Base-by-base conservation (phyloP, 176 grass and related monocot genomes). In the Hyparrhenia diplandra region DNA sequence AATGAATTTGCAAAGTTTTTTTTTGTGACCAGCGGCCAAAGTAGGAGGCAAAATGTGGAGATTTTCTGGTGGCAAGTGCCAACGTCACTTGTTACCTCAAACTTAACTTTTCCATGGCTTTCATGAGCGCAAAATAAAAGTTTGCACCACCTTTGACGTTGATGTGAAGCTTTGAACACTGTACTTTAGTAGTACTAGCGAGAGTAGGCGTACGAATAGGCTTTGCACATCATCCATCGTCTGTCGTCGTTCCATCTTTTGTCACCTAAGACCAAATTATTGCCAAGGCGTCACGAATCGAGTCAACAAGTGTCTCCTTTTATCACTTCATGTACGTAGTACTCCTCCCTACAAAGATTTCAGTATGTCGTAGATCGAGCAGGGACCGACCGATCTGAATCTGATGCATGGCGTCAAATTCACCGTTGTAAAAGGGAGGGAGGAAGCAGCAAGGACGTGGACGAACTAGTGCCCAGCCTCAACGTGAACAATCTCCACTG, bases 401-500 rank as follows among this genome's bases (percentile, higher is more conserved):
- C 17, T 25, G 42, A 52, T 18, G 12, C 0, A 52, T 23, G 18
- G 1, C 57, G 51, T 80, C 70, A 35, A 23, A 55, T 73, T 80
- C 29, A 45, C 77, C 65, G 21, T 41, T 60, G 63, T 74, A 37
- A 32, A 67, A 78, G 29, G 37, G 24, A 5, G 37, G 25, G 12
- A 64, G 27, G 17, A 64, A 31, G 20, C 58, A 43, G 25, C 13
- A 65, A 39, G 27, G 55, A 36, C 41, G 58, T 63, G 55, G 21
- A 10, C 70, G 66, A 71, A 61, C 39, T 49, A 2, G 43, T 45
- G 42, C 39, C 20, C 51, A 6, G 51, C 51, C 51, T n/a, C 7
- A 55, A 49, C 34, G 74, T 78, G 29, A 85, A 78, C 32, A 64
- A 83, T 79, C 76, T 32, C 49, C n/a, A n/a, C n/a, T n/a, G n/a